Conservation (phyloP, 192 early-diverging fungal genomes). For the Helicostylum pulchrum region DNA sequence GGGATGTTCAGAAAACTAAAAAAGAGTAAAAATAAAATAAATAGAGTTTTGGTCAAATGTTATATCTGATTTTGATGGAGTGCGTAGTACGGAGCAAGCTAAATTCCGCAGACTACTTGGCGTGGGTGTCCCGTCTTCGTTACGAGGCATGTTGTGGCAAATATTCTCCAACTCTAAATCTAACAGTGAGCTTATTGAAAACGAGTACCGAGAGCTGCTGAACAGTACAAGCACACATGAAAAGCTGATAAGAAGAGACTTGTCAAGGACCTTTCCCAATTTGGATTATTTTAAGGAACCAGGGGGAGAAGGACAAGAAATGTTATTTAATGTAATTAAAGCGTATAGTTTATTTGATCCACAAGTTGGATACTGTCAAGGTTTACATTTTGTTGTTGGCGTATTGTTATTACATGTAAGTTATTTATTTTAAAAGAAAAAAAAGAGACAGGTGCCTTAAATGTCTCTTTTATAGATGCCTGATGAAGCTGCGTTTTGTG, state of each 20-base stretch:
- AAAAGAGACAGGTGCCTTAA: neutral
- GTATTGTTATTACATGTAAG: slow-evolving; percentile 87
- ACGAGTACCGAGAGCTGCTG: slow-evolving; percentile 71
- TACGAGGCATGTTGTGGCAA: slow-evolving; percentile 96
- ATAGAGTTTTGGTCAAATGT: slow-evolving; percentile 91
- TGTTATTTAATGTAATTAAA: slow-evolving; percentile 86
- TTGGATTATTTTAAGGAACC: slow-evolving; percentile 74
- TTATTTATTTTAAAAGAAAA: neutral
- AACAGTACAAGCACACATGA: slow-evolving; percentile 67
- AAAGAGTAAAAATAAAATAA: neutral
- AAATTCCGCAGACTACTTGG: slow-evolving; percentile 78
- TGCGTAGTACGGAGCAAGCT: slow-evolving; percentile 67
- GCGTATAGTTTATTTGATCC: slow-evolving; percentile 89
- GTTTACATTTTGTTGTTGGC: slow-evolving; percentile 90
- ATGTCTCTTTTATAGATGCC: slow-evolving; percentile 70
- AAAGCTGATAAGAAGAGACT: slow-evolving; percentile 87
- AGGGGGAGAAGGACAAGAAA: slow-evolving; percentile 81
- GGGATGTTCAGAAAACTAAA: neutral
- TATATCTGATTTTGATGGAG: slow-evolving; percentile 83
- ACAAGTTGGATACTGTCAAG: slow-evolving; percentile 98
- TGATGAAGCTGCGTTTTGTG: slow-evolving; percentile 94
- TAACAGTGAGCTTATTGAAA: slow-evolving; percentile 55
- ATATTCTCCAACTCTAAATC: slow-evolving; percentile 80
- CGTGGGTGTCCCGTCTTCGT: slow-evolving; percentile 79
- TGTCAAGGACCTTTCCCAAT: slow-evolving; percentile 90